Evolutionary conservation across 257 asterid genomes (phyloP).

Genomic region (Solanum etuberosum): DNA sequence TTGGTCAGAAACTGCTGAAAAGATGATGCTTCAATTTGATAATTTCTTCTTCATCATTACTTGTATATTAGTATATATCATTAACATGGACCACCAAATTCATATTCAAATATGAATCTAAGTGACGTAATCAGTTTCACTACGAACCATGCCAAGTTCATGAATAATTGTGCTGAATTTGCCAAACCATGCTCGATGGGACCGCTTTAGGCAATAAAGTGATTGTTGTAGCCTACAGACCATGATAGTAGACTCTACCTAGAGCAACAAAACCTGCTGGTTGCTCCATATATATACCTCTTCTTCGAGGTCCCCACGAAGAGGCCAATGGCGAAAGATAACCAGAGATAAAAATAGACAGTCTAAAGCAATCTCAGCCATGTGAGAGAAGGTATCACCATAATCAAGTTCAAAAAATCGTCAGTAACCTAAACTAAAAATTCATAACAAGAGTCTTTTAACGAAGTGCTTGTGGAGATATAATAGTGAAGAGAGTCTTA

Average conservation of each 20-base stretch:
- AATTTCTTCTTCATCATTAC: not conserved
- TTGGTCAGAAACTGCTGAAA: not conserved
- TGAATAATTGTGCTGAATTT: not conserved
- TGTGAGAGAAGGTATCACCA: not conserved
- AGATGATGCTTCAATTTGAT: not conserved
- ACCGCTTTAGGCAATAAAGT: not conserved
- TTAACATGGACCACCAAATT: not conserved
- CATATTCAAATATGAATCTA: not conserved
- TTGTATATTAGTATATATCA: not conserved
- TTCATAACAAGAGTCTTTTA: not conserved
- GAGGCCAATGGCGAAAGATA: not conserved
- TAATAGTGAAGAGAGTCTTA: not conserved
- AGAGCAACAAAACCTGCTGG: not conserved
- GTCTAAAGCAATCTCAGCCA: not conserved
- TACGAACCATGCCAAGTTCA: not conserved
- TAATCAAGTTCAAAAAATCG: not conserved
- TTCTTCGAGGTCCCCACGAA: not conserved
- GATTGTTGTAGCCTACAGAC: not conserved
- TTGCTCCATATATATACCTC: not conserved
- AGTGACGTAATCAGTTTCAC: not conserved
- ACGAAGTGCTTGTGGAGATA: not conserved
- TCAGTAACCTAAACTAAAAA: not conserved
- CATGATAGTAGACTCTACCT: not conserved
- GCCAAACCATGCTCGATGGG: not conserved
- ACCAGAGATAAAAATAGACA: not conserved